These are phyloP conservation scores for Bipolaris gigantea DNA, from an alignment of 2,329 filamentous ascomycete species.

Conservation along the genomic window DNA sequence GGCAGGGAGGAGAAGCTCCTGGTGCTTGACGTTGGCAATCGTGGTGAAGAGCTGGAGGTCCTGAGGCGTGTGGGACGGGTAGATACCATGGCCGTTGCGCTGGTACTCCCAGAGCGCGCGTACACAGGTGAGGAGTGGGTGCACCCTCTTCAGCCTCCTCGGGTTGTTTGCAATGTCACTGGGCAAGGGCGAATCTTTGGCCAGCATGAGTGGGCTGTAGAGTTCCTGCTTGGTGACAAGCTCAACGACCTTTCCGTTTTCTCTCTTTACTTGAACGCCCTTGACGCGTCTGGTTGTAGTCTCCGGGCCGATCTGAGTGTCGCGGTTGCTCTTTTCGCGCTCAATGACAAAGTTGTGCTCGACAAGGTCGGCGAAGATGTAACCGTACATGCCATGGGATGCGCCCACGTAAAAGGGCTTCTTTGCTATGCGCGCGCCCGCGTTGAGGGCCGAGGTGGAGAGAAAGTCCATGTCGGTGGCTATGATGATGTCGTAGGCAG, in stretches of 20 bases:
- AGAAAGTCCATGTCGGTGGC: conserved; percentile 82
- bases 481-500: conserved; percentile 80
- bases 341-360: conserved; percentile 88
- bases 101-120: conserved; percentile 90
- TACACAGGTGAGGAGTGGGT: conserved; percentile 80
- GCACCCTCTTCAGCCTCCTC: conserved; percentile 73
- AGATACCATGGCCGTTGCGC: conserved; percentile 47
- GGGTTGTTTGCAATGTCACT: conserved; percentile 69
- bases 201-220: conserved; percentile 86
- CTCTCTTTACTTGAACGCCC: conserved; percentile 65
- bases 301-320: conserved; percentile 63
- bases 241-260: conserved; percentile 70
- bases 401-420: conserved; percentile 87
- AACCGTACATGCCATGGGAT: conserved; percentile 89
- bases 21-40: conserved; percentile 76
- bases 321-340: conserved; percentile 74
- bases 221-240: conserved; percentile 88
- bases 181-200: conserved; percentile 73
- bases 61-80: conserved; percentile 55
- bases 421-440: conserved; percentile 75
- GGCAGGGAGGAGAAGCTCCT: conserved; percentile 57
- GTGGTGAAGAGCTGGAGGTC: conserved; percentile 73
- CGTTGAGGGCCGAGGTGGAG: conserved; percentile 78
- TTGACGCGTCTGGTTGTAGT: conserved; percentile 77
- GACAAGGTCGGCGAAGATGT: conserved; percentile 91